Percentiles rank a stretch among this genome's conserved stretches.
phyloP scores from a whole-genome alignment of 441 rosid genomes.

The Gossypium schwendimanii region DNA sequence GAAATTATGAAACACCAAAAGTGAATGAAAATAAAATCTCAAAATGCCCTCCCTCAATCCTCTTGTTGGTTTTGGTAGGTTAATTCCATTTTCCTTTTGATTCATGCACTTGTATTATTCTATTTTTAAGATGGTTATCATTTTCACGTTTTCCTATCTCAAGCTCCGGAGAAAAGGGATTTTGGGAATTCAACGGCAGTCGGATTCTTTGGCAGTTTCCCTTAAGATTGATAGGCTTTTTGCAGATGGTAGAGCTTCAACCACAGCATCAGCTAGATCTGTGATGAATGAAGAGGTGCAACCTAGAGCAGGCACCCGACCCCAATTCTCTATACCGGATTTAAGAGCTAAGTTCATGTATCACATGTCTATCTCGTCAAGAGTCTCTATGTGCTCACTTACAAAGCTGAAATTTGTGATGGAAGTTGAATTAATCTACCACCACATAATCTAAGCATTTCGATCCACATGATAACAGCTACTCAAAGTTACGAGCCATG shows the following conservation, averaged over 20 bases:
- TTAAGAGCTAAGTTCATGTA: conserved; percentile 79
- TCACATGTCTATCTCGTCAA: conserved; percentile 91
- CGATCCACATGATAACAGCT: not conserved
- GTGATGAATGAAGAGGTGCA: conserved; percentile 73
- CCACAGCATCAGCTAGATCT: conserved; percentile 87
- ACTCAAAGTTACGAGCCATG: not conserved
- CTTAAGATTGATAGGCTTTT: conserved; percentile 35
- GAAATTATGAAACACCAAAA: not conserved
- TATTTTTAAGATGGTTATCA: too few relatives aligned
- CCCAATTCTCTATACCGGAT: conserved; percentile 91
- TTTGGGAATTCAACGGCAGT: not conserved
- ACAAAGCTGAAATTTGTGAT: conserved; percentile 56
- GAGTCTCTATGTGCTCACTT: conserved; percentile 91
- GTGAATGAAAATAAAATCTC: not conserved
- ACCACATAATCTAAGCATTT: not conserved
- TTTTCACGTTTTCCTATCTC: too few relatives aligned
- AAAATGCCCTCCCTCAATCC: not conserved
- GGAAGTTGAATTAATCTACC: not conserved
- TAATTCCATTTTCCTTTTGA: not conserved
- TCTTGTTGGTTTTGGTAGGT: not conserved
- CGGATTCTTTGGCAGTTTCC: conserved; percentile 30
- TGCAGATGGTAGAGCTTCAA: conserved; percentile 82
- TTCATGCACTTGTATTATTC: too few relatives aligned
- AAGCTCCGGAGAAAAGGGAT: too few relatives aligned
- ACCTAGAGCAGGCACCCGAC: conserved; percentile 82